phyloP scores from a whole-genome alignment of 73 alveolate genomes.

The Tetrahymena elliotti region DNA sequence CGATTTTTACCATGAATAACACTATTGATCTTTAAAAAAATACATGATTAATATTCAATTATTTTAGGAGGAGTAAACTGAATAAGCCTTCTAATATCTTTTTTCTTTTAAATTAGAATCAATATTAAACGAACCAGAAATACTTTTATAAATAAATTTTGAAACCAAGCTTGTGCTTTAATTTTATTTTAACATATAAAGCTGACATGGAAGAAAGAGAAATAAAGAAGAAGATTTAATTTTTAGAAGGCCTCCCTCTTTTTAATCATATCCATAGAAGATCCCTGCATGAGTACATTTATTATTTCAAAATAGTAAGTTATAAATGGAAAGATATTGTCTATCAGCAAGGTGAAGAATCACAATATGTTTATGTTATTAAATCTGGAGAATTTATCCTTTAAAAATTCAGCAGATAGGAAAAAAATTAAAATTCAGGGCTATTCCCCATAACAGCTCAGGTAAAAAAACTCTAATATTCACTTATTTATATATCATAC shows the following conservation, averaged over 20 bases:
- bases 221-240: not conserved
- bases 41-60: not conserved
- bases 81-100: not conserved
- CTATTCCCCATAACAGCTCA: not conserved
- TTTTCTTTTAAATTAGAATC: too few species aligned
- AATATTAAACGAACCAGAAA: not conserved
- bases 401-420: not conserved
- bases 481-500: too few species aligned
- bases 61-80: not conserved
- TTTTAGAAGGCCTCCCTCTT: not conserved
- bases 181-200: not conserved
- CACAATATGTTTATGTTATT: not conserved
- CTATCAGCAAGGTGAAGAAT: not conserved
- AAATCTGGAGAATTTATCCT: not conserved
- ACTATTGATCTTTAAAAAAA: not conserved
- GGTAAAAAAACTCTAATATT: not conserved
- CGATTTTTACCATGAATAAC: not conserved
- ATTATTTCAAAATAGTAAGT: not conserved
- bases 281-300: not conserved
- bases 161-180: too few species aligned
- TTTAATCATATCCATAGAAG: not conserved
- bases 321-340: not conserved
- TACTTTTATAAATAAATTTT: too few species aligned
- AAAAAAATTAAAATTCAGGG: not conserved
- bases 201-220: not conserved